Evolutionary conservation across 2,329 filamentous ascomycete genomes (phyloP).

Genomic region (Phialocephala subalpina): DNA sequence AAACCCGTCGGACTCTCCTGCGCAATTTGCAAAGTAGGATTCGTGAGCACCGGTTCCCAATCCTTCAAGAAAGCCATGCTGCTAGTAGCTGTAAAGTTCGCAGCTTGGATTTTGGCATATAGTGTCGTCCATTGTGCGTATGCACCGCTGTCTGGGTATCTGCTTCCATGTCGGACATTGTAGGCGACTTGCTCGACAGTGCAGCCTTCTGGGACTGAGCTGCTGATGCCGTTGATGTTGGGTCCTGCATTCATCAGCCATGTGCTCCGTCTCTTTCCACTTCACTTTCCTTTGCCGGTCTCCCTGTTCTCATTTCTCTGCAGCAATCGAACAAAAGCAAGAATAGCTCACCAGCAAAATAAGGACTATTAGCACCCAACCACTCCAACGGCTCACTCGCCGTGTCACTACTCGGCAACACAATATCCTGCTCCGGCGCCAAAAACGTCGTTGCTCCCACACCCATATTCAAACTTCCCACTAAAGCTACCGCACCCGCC

Average conservation of each 20-base stretch:
- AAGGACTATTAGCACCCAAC: slow-evolving; percentile 62
- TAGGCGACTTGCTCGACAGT: slow-evolving; percentile 67
- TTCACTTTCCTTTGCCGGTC: not conserved
- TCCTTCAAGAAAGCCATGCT: slow-evolving; percentile 62
- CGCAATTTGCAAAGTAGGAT: slow-evolving; percentile 63
- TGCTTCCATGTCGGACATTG: slow-evolving; percentile 66
- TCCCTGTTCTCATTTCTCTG: too few species aligned
- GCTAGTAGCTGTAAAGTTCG: slow-evolving; percentile 60
- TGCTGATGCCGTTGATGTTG: slow-evolving; percentile 62
- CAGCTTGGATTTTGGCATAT: slow-evolving; percentile 54
- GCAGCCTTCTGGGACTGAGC: slow-evolving; percentile 62
- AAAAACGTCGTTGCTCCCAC: slow-evolving; percentile 28
- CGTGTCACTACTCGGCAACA: slow-evolving; percentile 42
- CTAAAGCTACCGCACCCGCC: slow-evolving; percentile 18
- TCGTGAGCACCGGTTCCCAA: slow-evolving; percentile 65
- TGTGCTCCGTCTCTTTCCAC: not conserved
- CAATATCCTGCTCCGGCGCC: slow-evolving; percentile 45
- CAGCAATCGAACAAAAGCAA: too few species aligned
- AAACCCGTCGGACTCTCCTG: slow-evolving; percentile 68
- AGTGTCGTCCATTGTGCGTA: slow-evolving; percentile 64
- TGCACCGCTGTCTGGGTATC: slow-evolving; percentile 68
- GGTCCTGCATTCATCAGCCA: slow-evolving; percentile 51
- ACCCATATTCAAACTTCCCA: slow-evolving; percentile 2
- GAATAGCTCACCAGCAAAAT: slow-evolving; percentile 53
- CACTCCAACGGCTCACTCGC: slow-evolving; percentile 54